Evolutionary conservation across 2,329 filamentous ascomycete genomes (phyloP), one percentile per base, ranked within the genome.

Genomic region (Ustulina deusta): DNA sequence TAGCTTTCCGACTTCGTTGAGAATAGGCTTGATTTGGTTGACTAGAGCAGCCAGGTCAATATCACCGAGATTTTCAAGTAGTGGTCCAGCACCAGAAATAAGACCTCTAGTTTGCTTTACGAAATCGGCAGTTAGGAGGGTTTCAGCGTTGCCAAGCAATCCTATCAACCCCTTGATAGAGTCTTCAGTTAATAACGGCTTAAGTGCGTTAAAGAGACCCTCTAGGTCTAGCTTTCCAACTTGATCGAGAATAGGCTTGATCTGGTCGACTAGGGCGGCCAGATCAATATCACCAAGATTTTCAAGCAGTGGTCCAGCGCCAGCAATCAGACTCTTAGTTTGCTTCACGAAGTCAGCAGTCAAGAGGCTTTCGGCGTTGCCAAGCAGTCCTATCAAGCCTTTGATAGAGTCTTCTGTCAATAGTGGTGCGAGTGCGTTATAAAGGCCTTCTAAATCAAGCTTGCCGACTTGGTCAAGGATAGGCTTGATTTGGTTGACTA

Each of bases 321-420:
- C 73, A 20, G 55, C 70, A 59, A 73, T 54, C 13, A 79, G 7
- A n/a, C 68, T 54, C 55, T 75, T 72, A 0, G 75, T 72, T 22
- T 73, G 42, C 1, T 70, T 54, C 3, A 76, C 75, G n/a, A 72
- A 75, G 51, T 78, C 70, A 59, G 61, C 67, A 0, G 79, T 81
- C 29, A 83, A 72, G 32, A 83, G 75, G 3, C 68, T 66, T 3
- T 77, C 79, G n/a, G 80, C 81, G 25, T 81, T 82, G 27, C 71
- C 73, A 2, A 83, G 69, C 6, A 83, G 73, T 10, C 48, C 72
- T 6, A 79, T 74, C 25, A 82, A 55, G 32, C 74, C 72, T 38
- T 76, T 70, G 29, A 79, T 63, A 1, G 75, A 73, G 27, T 75
- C 68, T 7, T 70, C 66, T 1, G 72, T 79, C 13, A 82, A 68